Evolutionary conservation across 2,329 filamentous ascomycete species (phyloP), one percentile per base, ranked within the genome.

Genomic region (Pseudogymnoascus sp.): DNA sequence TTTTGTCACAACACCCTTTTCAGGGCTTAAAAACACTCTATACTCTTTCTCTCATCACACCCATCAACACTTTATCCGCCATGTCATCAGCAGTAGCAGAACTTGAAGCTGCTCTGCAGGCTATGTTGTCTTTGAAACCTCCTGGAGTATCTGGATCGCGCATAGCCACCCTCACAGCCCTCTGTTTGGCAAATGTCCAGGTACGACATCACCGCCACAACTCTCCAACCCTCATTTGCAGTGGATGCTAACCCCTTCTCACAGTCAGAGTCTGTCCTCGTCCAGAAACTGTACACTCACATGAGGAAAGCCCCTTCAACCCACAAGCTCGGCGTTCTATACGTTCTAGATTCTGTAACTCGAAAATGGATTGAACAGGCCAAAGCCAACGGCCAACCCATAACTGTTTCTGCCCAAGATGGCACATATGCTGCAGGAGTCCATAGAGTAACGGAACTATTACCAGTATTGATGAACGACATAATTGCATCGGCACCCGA

Each of bases 301-400:
- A 96, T 97, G 84, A 96, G 96, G 78, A 96, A 95, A 78, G 88
- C 93, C 69, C 91, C 91, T 65, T 87, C 87, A 75, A 96, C 92
- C 75, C 93, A 99, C 85, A 99, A 99, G 80, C 85, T 99, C 77
- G 95, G 95, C 79, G 93, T 97, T 74, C 88, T 99, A 80, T 99
- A 99, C 88, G 93, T 97, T 80, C 91, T 99, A 93, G 95, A 99
- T 84, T 96, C 93, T 82, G 93, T 99, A 85, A 93, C 93, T 77
- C 91, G 95, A 79, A 93, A 96, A 81, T 99, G 95, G 93, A 87
- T 96, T 81, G 93, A 97, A 77, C 90, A 92, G 78, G 93, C 95
- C 73, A 95, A 93, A 79, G 85, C 88, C 73, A 84, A 89, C 69
- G 90, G 90, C 72, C 93, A 97, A 75, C 79, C 88, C 73, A 85